Conservation (phyloP, 2,329 filamentous ascomycete species). For the Neopestalotiopsis clavispora region DNA sequence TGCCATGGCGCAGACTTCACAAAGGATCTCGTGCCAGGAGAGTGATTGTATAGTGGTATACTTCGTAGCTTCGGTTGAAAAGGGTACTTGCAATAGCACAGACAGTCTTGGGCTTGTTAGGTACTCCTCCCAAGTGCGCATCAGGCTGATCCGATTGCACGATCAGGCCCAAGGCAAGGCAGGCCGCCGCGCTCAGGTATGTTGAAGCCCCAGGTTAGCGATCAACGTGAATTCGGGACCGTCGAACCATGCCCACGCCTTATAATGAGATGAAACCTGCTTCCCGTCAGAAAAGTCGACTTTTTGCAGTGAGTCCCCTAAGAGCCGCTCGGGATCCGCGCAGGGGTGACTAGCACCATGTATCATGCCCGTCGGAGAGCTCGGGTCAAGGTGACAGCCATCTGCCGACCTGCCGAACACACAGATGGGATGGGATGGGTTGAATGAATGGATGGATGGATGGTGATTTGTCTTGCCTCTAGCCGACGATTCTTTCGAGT, state of each 20-base stretch:
- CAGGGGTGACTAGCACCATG: conserved; percentile 1
- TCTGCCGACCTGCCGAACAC: conserved; percentile 16
- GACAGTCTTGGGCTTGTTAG: no score
- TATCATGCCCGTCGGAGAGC: conserved; percentile 17
- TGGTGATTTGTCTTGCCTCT: neutral
- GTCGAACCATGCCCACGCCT: conserved; percentile 1
- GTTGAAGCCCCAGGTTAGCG: neutral
- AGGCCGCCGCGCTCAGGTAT: no score
- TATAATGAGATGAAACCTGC: conserved; percentile 15
- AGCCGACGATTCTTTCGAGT: neutral
- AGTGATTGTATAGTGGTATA: neutral
- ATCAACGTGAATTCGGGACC: neutral
- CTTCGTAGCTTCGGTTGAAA: no score
- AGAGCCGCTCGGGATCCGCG: conserved; percentile 2
- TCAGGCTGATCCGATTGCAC: no score
- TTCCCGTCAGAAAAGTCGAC: conserved; percentile 5
- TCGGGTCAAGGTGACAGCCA: conserved; percentile 9
- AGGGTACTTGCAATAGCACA: no score
- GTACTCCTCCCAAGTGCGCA: no score
- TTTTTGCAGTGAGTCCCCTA: neutral
- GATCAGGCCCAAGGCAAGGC: neutral
- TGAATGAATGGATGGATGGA: no score
- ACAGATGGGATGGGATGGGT: conserved; percentile 1
- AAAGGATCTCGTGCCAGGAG: neutral
- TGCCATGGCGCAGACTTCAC: neutral